phyloP scores from a whole-genome alignment of 768 basidiomycete genomes.

The Macrolepiota dolichaula region DNA sequence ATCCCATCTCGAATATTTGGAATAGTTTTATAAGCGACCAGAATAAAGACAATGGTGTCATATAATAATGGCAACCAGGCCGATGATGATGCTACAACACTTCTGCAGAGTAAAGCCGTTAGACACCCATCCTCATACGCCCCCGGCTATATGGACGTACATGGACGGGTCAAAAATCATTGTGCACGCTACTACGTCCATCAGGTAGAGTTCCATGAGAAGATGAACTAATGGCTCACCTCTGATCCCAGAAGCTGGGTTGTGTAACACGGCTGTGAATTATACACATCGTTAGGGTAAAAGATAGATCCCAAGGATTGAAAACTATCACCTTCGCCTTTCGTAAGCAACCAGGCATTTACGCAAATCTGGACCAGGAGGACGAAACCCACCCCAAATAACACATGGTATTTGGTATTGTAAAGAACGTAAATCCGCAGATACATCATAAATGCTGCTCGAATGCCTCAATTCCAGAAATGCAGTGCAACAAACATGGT shows the following conservation, averaged over 20 bases:
- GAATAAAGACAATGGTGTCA: conserved; percentile 37
- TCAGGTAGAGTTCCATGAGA: neutral
- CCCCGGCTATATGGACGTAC: conserved; percentile 20
- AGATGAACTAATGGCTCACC: conserved; percentile 18
- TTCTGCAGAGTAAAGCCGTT: conserved; percentile 19
- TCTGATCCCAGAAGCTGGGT: conserved; percentile 29
- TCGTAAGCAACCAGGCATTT: conserved; percentile 52
- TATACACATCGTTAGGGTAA: neutral
- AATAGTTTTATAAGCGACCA: conserved; percentile 33
- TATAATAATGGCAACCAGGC: conserved; percentile 47
- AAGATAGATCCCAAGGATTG: neutral
- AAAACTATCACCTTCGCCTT: conserved; percentile 38
- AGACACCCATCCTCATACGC: conserved; percentile 13
- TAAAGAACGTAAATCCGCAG: conserved; percentile 43
- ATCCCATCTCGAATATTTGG: conserved; percentile 32
- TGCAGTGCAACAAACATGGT: neutral
- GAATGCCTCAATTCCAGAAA: neutral
- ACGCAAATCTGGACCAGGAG: conserved; percentile 40
- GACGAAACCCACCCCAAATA: conserved; percentile 26
- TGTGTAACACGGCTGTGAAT: conserved; percentile 34
- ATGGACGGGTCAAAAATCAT: conserved; percentile 36
- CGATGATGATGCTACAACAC: conserved; percentile 37
- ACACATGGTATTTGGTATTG: conserved; percentile 24
- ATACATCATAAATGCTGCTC: conserved; percentile 48
- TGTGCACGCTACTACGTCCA: conserved; percentile 28